Conservation (phyloP, 176 grass and related monocot species). For the Juncus inflexus region DNA sequence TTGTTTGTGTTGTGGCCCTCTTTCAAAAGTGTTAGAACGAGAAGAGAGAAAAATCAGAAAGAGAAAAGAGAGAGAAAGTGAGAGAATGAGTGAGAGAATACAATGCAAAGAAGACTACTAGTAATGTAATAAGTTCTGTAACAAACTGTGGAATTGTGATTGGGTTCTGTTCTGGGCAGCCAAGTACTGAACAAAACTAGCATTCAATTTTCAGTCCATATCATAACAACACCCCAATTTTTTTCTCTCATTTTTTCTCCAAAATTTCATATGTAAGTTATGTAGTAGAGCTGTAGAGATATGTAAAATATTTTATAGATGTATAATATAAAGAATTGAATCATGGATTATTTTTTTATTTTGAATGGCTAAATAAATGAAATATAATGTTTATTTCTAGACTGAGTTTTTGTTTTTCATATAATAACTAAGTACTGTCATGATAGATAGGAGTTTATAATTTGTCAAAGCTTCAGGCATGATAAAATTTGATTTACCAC, state of each 20-base stretch:
- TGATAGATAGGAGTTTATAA: too few species aligned
- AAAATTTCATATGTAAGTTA: too few species aligned
- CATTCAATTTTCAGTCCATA: constrained; percentile 52
- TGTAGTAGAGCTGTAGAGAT: too few species aligned
- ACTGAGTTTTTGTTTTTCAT: too few species aligned
- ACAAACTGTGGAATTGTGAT: constrained; percentile 60
- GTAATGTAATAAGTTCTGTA: constrained; percentile 28
- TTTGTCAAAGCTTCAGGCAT: too few species aligned
- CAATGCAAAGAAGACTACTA: constrained; percentile 4
- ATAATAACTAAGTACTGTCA: too few species aligned
- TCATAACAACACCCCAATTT: background rate
- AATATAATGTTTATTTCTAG: too few species aligned
- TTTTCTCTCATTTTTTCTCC: background rate
- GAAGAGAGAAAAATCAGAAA: background rate
- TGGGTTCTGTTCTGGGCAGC: constrained; percentile 41
- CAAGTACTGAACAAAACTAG: constrained; percentile 74
- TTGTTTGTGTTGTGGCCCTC: constrained; percentile 46
- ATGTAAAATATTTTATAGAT: too few species aligned
- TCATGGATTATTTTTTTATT: too few species aligned
- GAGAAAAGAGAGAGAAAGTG: constrained; percentile 22
- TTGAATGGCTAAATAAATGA: too few species aligned
- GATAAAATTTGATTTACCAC: too few species aligned
- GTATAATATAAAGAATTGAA: too few species aligned
- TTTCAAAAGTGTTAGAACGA: constrained; percentile 30
- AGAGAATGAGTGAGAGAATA: constrained; percentile 11